Evolutionary conservation across 208 protist species (phyloP).

Genomic region (Borovskyia barvae): DNA sequence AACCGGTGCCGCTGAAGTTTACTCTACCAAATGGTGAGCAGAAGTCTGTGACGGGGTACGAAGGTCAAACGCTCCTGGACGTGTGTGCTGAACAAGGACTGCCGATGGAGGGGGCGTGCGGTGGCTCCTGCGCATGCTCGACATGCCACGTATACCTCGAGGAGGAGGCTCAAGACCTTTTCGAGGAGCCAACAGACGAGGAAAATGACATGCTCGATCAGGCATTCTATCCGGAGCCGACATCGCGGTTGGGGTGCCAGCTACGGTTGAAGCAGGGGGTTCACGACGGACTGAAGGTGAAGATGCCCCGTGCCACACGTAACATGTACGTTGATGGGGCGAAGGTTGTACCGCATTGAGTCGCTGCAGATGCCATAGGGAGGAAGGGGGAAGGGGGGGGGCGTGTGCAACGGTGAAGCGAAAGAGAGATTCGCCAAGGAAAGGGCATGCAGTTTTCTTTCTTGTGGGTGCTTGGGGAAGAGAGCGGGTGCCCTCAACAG

Average conservation of each 20-base stretch:
- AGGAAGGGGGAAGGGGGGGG: no score
- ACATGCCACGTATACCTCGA: constrained; percentile 97
- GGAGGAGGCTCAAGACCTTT: constrained; percentile 76
- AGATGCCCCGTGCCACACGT: constrained; percentile 80
- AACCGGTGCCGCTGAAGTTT: constrained; percentile 58
- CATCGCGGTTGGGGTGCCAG: constrained; percentile 88
- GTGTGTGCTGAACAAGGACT: constrained; percentile 92
- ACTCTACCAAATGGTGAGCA: constrained; percentile 53
- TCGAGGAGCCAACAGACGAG: constrained; percentile 92
- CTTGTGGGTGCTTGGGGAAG: no score
- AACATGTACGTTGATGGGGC: constrained; percentile 94
- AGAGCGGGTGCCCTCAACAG: no score
- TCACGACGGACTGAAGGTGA: constrained; percentile 78
- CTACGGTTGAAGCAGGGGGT: constrained; percentile 62
- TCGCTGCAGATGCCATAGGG: no score
- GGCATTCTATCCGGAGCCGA: constrained; percentile 86
- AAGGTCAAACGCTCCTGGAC: constrained; percentile 94
- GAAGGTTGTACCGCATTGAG: constrained; percentile 76
- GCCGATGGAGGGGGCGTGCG: constrained; percentile 96
- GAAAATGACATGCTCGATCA: constrained; percentile 93
- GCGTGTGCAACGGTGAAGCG: no score
- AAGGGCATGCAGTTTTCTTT: no score
- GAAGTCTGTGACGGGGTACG: constrained; percentile 67
- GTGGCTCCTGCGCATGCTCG: constrained; percentile 95
- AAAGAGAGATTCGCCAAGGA: no score